Base-by-base conservation (phyloP, 495 filamentous ascomycete species). In the Hypoxylon perforatum region DNA sequence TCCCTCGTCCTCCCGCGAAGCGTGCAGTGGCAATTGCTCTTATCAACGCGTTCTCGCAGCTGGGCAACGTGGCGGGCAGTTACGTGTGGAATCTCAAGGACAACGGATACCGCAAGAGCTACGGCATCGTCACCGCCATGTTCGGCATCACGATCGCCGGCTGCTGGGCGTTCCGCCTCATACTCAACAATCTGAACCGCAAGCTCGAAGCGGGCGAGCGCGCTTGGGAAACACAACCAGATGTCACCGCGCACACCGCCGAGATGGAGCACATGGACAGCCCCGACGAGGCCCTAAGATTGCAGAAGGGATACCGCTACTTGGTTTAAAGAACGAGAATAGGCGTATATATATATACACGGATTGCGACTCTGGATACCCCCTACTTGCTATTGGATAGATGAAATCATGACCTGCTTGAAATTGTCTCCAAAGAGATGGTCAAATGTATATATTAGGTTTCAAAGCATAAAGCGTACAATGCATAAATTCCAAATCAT, bases 1-100 rank as follows among this genome's bases (percentile, higher is more conserved):
- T 94, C 35, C 90, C 91, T 0, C 86, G 92, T 18, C 92, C 92
- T 1, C 91, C 89, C 0, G 86, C 89, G 0, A 95, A 95, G 77
- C 86, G 91, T 62, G 91, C 92, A 1, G 92, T 91, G 5, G 90
- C 91, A 0, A 76, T 93, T 0, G 92, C 91, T 4, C 82, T 85
- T 62, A 89, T 94, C 74, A 96, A 96, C 70, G 90, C 90, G 0
- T 84, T 94, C 42, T 86, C 85, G 15, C 93, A 94, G 73, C 77
- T 84, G 4, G 85, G 86, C 61, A 86, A 82, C 60, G 92, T 95
- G 48, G 93, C 90, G 50, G 89, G 90, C 1, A 83, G 81, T 35
- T 95, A 92, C 67, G 87, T 93, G 77, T 95, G 93, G 74, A 84
- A 85, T 4, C 57, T 77, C 10, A 72, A 72, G 28, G 78, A 73